A percentile compares a stretch with the other conserved stretches of the same genome.
Evolutionary conservation across 768 basidiomycete genomes (phyloP).

Genomic region (Pholiota conissans): DNA sequence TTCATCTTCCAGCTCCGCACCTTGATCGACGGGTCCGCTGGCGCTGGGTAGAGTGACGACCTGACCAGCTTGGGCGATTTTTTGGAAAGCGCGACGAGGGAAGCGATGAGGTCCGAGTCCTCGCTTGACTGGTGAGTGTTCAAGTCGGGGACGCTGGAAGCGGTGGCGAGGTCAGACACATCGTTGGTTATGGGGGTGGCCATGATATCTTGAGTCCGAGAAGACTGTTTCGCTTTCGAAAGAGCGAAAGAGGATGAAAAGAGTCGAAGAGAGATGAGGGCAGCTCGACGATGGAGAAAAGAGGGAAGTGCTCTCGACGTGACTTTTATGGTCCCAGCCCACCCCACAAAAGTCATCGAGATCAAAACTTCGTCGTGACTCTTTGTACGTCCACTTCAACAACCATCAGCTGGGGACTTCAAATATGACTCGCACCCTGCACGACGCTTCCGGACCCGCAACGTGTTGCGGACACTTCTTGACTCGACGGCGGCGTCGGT

Average conservation of each 20-base stretch:
- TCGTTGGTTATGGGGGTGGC: neutral
- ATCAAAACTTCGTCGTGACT: too few relatives aligned
- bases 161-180: neutral
- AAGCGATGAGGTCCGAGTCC: constrained; percentile 61
- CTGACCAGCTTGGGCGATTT: constrained; percentile 66
- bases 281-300: neutral
- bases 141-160: neutral
- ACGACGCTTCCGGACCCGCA: too few relatives aligned
- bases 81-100: constrained; percentile 52
- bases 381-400: too few relatives aligned
- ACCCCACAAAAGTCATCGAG: neutral
- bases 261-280: neutral
- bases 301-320: constrained; percentile 15
- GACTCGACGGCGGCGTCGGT: too few relatives aligned
- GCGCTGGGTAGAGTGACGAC: constrained; percentile 54
- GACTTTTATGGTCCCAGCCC: constrained; percentile 16
- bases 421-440: too few relatives aligned
- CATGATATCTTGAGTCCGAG: neutral
- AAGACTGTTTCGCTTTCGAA: neutral
- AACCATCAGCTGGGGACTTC: too few relatives aligned
- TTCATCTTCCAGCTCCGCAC: constrained; percentile 97
- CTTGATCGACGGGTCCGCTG: constrained; percentile 51
- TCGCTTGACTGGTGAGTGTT: neutral
- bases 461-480: too few relatives aligned
- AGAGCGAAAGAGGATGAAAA: neutral